Evolutionary conservation across 169 alveolate species (phyloP).

Genomic region (Haemoproteus tartakovskyi): DNA sequence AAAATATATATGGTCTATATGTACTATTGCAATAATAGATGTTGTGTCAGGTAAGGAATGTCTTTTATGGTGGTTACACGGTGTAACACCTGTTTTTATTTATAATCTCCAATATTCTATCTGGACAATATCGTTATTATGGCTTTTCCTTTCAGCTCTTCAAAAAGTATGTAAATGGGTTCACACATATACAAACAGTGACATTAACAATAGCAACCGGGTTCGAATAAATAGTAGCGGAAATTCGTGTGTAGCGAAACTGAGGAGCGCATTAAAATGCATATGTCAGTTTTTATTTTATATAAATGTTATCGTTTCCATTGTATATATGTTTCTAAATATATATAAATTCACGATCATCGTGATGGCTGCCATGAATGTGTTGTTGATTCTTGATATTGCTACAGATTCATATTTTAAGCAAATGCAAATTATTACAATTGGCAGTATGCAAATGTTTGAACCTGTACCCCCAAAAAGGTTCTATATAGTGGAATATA

Average conservation of each 20-base stretch:
- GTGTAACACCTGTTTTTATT: constrained; percentile 50
- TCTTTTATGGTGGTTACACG: constrained; percentile 59
- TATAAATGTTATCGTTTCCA: constrained; percentile 18
- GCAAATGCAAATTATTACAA: constrained; percentile 21
- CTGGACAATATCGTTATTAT: constrained; percentile 21
- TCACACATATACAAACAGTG: too few species aligned
- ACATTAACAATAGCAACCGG: too few species aligned
- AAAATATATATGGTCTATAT: constrained; percentile 53
- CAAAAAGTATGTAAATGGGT: too few species aligned
- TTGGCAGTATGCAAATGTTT: too few species aligned
- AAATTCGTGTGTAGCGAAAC: too few species aligned
- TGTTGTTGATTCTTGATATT: constrained; percentile 42
- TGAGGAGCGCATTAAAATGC: constrained; percentile 10
- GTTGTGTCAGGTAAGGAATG: constrained; percentile 36
- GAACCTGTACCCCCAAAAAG: too few species aligned
- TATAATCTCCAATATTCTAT: constrained; percentile 54
- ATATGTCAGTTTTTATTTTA: constrained; percentile 28
- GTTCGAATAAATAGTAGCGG: too few species aligned
- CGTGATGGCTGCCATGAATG: constrained; percentile 9
- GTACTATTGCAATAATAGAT: constrained; percentile 32
- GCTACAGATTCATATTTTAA: constrained; percentile 50
- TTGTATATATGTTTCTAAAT: constrained; percentile 32
- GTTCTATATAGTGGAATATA: constrained; percentile 50
- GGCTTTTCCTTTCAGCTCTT: not conserved
- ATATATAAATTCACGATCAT: constrained; percentile 27